Base-by-base conservation (phyloP, 2,329 filamentous ascomycete genomes). In the Helminthosporium solani region DNA sequence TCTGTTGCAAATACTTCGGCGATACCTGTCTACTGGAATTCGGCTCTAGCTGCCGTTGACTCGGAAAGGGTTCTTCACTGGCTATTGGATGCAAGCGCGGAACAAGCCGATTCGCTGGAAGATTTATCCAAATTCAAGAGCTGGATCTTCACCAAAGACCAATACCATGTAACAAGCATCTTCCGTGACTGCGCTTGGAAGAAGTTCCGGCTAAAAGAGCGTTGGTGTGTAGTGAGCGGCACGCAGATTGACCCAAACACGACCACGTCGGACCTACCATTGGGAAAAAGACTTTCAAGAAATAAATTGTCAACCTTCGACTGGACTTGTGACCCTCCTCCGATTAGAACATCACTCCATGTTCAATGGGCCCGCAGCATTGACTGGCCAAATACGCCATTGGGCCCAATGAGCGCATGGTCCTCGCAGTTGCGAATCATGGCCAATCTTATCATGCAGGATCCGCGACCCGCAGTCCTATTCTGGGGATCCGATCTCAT, bases 341-440 rank as follows among this genome's bases (percentile, higher is more conserved):
- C 47, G 2, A 36, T 41, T 5, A 48, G 43, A 23, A 74, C 90
- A 39, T 82, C 85, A 2, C 71, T 77, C 3, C 88, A 92, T 61
- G 83, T 91, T 43, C 79, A 77, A 38, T 86, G 90, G 56, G 84
- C 85, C 19, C 80, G 86, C 30, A 82, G 78, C 16, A 70, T 84
- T 16, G 82, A 90, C 62, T 94, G 88, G 88, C 78, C 79, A 2
- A 73, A 78, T 0, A 92, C 88, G 1, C 72, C 83, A 2, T 74
- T 92, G 1, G 88, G 88, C 0, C 84, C 86, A 0, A 87, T 92
- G 33, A 80, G 84, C 47, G 66, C 75, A 16, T 94, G 88, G 87
- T 70, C 78, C 2, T 67, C 78, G 21, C 85, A 89, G 54, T 70
- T 92, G 42, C 80, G 88, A 41, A 81, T 81, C 53, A 86, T 90